Evolutionary conservation across 257 asterid genomes (phyloP).

Genomic region (Penstemon barbatus): DNA sequence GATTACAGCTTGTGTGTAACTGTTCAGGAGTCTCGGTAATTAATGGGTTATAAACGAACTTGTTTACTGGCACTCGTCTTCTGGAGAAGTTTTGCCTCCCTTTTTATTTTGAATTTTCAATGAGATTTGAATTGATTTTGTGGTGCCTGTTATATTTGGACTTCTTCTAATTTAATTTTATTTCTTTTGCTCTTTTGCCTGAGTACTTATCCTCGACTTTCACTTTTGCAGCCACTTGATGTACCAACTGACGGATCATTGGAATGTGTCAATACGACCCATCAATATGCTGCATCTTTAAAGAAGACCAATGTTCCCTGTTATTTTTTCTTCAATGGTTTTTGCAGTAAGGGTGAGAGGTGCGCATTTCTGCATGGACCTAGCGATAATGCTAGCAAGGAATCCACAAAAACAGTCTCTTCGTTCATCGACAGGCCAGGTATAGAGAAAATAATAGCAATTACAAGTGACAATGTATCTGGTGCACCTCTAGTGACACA

Average conservation of each 20-base stretch:
- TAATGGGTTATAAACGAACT: neutral
- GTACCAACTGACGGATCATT: neutral
- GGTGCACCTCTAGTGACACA: neutral
- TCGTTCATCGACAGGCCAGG: neutral
- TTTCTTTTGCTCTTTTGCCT: neutral
- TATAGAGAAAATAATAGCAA: constrained; percentile 21
- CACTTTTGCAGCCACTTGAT: constrained; percentile 18
- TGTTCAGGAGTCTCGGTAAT: neutral
- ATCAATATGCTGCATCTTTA: neutral
- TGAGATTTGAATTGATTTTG: neutral
- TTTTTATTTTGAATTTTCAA: neutral
- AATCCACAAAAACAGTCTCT: constrained; percentile 24
- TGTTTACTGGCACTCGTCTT: too few species aligned
- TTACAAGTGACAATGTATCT: neutral
- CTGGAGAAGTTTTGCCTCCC: neutral
- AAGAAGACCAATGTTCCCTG: constrained; percentile 37
- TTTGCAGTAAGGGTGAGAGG: constrained; percentile 55
- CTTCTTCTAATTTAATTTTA: neutral
- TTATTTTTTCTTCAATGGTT: constrained; percentile 49
- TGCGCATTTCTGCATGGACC: constrained; percentile 52
- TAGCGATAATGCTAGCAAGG: constrained; percentile 23
- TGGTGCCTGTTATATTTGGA: neutral
- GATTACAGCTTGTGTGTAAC: too few species aligned
- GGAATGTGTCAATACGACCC: neutral
- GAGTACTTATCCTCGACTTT: neutral